These are phyloP conservation scores for Botrytis sinoallii DNA, from an alignment of 2,329 filamentous ascomycete genomes.

Conservation along the genomic window DNA sequence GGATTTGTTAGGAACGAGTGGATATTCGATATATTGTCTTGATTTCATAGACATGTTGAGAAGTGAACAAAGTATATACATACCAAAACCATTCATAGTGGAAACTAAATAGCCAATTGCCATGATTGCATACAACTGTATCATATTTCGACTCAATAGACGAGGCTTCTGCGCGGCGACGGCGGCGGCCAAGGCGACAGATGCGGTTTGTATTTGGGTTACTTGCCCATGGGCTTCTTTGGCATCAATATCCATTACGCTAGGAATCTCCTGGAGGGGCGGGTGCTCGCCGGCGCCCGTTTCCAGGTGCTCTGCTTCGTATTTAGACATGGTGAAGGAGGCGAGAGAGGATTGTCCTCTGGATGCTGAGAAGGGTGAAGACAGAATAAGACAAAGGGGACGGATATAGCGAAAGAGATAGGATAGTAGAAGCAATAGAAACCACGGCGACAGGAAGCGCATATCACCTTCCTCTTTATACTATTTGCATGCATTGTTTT, in stretches of 20 bases:
- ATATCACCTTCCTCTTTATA: neutral
- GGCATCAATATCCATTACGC: neutral
- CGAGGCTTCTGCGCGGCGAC: conserved; percentile 38
- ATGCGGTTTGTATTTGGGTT: conserved; percentile 39
- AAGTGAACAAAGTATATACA: neutral
- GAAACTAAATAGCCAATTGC: conserved; percentile 43
- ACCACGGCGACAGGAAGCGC: neutral
- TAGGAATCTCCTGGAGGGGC: neutral
- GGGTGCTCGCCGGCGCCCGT: neutral
- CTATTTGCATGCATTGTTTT: neutral
- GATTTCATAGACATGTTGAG: neutral
- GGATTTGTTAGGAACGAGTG: neutral
- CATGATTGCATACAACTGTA: conserved; percentile 44
- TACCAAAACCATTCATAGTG: conserved; percentile 53
- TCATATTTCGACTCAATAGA: conserved; percentile 43
- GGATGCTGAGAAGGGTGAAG: too few relatives aligned
- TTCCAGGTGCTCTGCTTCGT: neutral
- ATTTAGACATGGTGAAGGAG: neutral
- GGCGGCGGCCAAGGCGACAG: conserved; percentile 38
- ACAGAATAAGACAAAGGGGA: neutral
- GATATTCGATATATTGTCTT: neutral
- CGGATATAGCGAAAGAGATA: neutral
- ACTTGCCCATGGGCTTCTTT: neutral
- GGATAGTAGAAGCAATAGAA: neutral
- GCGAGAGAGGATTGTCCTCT: neutral